Percentiles rank a stretch among this genome's conserved stretches.
phyloP scores from a whole-genome alignment of 2,329 filamentous ascomycete genomes.

The Coniochaeta prunicola region DNA sequence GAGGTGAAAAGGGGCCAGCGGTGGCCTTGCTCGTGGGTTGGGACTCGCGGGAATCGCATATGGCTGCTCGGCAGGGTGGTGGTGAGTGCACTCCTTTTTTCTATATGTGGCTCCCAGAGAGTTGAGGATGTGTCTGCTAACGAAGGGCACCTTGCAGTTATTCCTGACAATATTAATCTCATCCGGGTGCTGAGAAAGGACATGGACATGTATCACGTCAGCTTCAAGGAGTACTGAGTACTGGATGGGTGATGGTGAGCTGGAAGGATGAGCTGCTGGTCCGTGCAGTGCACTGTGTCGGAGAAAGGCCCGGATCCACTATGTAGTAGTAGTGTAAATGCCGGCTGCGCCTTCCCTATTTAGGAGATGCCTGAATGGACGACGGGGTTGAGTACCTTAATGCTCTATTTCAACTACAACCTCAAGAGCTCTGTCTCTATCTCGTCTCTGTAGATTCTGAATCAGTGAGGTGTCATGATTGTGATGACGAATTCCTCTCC shows the following conservation, averaged over 20 bases:
- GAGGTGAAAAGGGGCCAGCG: not conserved
- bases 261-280: not conserved
- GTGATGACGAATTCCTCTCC: not conserved
- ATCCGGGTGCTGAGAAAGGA: not conserved
- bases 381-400: not conserved
- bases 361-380: not conserved
- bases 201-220: slow-evolving; percentile 1
- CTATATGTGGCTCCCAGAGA: not conserved
- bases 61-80: not conserved
- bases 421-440: not conserved
- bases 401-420: not conserved
- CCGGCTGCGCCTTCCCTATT: not conserved
- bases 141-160: not conserved
- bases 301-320: not conserved
- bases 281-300: not conserved
- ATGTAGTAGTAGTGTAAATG: too few relatives aligned
- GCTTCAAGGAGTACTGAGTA: not conserved
- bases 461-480: not conserved
- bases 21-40: not conserved
- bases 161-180: not conserved
- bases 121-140: not conserved
- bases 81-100: not conserved
- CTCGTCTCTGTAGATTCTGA: not conserved
- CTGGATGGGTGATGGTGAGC: not conserved
- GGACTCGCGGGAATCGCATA: not conserved